Conservation (phyloP, 2,329 filamentous ascomycete species). For the Ambrosiella cleistominuta region DNA sequence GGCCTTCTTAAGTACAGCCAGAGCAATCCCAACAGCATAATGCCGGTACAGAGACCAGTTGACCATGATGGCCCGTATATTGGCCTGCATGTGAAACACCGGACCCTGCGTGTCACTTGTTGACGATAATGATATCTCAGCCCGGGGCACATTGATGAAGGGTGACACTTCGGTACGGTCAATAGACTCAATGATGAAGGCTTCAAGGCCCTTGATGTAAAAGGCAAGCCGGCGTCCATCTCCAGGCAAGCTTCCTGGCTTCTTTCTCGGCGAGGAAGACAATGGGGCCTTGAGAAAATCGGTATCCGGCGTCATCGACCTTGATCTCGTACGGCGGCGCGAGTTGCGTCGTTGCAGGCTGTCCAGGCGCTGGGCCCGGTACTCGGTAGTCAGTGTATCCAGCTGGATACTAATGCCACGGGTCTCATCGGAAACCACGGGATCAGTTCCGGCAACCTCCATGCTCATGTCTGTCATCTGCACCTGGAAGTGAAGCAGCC, state of each 20-base stretch:
- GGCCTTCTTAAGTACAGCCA: constrained; percentile 42
- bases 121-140: constrained; percentile 74
- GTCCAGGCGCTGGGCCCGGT: constrained; percentile 64
- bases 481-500: constrained; percentile 69
- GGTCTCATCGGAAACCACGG: constrained; percentile 62
- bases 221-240: constrained; percentile 72
- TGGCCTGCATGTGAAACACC: constrained; percentile 70
- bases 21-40: constrained; percentile 72
- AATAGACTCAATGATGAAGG: constrained; percentile 72
- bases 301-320: constrained; percentile 52
- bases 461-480: constrained; percentile 80
- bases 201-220: constrained; percentile 69
- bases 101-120: constrained; percentile 74
- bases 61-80: constrained; percentile 59
- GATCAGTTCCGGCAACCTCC: constrained; percentile 78
- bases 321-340: constrained; percentile 57
- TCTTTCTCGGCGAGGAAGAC: constrained; percentile 22
- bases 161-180: constrained; percentile 73
- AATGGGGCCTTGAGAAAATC: constrained; percentile 31
- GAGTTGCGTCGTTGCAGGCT: constrained; percentile 37
- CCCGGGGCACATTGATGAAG: constrained; percentile 69
- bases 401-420: constrained; percentile 73
- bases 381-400: constrained; percentile 76
- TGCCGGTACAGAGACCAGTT: constrained; percentile 90
- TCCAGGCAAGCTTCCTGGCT: constrained; percentile 37